These are phyloP conservation scores for Pleurotus citrinopileatus DNA, from an alignment of 768 basidiomycete genomes.

Conservation along the genomic window DNA sequence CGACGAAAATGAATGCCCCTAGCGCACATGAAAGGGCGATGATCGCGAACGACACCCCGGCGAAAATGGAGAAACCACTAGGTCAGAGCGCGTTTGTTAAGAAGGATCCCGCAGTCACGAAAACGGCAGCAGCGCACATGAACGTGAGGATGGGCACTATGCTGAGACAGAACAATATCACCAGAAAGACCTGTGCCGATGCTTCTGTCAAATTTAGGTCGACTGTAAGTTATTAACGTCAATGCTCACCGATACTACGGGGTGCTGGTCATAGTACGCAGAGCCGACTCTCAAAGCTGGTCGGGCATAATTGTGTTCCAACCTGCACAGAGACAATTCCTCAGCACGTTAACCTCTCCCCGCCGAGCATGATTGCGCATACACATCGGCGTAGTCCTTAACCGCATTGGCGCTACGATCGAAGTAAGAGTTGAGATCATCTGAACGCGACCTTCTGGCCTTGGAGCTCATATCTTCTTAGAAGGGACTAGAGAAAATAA, in stretches of 20 bases:
- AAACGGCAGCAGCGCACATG: constrained; percentile 26
- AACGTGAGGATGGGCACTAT: constrained; percentile 32
- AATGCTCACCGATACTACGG: constrained; percentile 28
- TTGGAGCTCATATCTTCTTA: neutral
- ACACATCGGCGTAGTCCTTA: constrained; percentile 33
- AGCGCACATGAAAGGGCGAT: constrained; percentile 32
- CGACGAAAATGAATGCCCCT: constrained; percentile 26
- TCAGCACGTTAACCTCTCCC: neutral
- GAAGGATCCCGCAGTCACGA: neutral
- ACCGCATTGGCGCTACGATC: constrained; percentile 33
- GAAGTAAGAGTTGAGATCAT: constrained; percentile 31
- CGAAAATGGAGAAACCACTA: constrained; percentile 28
- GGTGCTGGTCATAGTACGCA: constrained; percentile 30
- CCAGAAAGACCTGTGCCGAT: constrained; percentile 34
- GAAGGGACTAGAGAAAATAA: too few species aligned
- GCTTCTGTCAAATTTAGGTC: neutral
- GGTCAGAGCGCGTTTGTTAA: neutral
- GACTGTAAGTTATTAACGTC: constrained; percentile 11
- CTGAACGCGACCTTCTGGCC: constrained; percentile 5
- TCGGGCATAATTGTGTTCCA: constrained; percentile 42
- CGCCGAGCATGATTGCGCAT: constrained; percentile 6
- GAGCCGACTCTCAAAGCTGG: constrained; percentile 31
- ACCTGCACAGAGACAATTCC: constrained; percentile 23
- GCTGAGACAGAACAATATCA: constrained; percentile 35
- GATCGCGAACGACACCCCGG: constrained; percentile 29